phyloP scores from a whole-genome alignment of 2,329 filamentous ascomycete species.

The Microdochium bolleyi region DNA sequence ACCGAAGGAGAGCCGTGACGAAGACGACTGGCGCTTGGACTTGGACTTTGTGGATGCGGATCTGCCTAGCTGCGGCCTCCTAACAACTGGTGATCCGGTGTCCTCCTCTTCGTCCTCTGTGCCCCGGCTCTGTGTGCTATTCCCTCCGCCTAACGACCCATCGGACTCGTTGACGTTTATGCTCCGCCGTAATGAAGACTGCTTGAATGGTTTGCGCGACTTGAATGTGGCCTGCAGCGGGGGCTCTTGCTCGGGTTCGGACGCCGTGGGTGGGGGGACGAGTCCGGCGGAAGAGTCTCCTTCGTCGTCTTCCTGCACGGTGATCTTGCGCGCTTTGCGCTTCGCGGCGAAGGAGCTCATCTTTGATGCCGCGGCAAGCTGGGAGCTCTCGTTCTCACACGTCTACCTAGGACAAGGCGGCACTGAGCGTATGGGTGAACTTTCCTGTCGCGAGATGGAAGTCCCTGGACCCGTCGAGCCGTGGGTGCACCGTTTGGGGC shows the following conservation, averaged over 20 bases:
- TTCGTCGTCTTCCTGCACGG: constrained; percentile 59
- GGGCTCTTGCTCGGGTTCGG: constrained; percentile 17
- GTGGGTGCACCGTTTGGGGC: too few relatives aligned
- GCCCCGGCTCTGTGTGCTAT: neutral
- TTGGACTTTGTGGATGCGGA: constrained; percentile 48
- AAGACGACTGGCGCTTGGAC: constrained; percentile 54
- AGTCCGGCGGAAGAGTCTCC: constrained; percentile 20
- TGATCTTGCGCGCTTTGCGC: constrained; percentile 71
- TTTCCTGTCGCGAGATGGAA: too few relatives aligned
- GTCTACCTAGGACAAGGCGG: too few relatives aligned
- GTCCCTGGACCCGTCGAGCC: too few relatives aligned
- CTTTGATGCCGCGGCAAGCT: constrained; percentile 5
- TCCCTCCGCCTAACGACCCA: constrained; percentile 4
- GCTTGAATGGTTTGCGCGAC: constrained; percentile 44
- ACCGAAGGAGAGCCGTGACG: constrained; percentile 71
- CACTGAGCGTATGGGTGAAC: too few relatives aligned
- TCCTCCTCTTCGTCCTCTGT: constrained; percentile 31
- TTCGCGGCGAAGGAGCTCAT: constrained; percentile 51
- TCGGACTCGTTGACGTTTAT: constrained; percentile 37
- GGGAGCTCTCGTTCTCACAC: too few relatives aligned
- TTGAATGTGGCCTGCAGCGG: constrained; percentile 33
- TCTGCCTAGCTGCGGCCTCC: constrained; percentile 36
- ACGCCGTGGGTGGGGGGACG: constrained; percentile 12
- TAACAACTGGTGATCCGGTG: constrained; percentile 36
- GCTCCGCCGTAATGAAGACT: constrained; percentile 50